A percentile compares a stretch with the other conserved stretches of the same genome.
These are phyloP conservation scores for Avena eriantha DNA, from an alignment of 176 grass and related monocot species.

Conservation along the genomic window DNA sequence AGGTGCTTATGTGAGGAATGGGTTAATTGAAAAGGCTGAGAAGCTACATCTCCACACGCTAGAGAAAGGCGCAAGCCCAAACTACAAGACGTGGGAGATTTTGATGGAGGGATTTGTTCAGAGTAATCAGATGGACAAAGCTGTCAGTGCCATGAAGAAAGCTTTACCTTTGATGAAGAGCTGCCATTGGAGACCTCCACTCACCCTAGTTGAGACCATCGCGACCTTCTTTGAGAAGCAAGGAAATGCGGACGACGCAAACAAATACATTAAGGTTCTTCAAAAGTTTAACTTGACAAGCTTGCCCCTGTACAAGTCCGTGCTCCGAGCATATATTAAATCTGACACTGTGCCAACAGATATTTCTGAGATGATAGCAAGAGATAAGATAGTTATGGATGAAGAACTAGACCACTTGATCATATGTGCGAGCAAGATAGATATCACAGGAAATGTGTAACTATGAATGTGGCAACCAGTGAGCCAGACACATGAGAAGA, in stretches of 20 bases:
- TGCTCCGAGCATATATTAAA: conserved; percentile 76
- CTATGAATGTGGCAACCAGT: background rate
- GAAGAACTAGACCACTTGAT: conserved; percentile 62
- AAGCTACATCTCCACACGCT: conserved; percentile 71
- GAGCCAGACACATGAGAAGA: background rate
- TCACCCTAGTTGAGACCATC: conserved; percentile 55
- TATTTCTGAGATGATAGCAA: conserved; percentile 62
- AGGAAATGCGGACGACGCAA: conserved; percentile 44
- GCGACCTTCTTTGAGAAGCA: conserved; percentile 72
- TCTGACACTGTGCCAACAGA: conserved; percentile 43
- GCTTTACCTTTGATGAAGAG: conserved; percentile 61
- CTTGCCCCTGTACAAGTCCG: conserved; percentile 71
- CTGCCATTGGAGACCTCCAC: conserved; percentile 70
- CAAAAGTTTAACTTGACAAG: conserved; percentile 58
- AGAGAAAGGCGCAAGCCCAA: conserved; percentile 68
- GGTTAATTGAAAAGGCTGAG: conserved; percentile 87
- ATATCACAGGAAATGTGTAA: conserved; percentile 37
- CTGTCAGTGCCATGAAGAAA: conserved; percentile 76
- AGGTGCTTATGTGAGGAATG: conserved; percentile 84
- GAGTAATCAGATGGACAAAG: conserved; percentile 73
- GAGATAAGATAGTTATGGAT: conserved; percentile 69
- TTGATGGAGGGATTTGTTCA: conserved; percentile 77
- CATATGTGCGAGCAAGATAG: conserved; percentile 46
- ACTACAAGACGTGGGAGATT: conserved; percentile 96
- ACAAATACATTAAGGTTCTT: conserved; percentile 62